phyloP scores from a whole-genome alignment of 352 stramenopile genomes.

The Globisporangium perplexum region DNA sequence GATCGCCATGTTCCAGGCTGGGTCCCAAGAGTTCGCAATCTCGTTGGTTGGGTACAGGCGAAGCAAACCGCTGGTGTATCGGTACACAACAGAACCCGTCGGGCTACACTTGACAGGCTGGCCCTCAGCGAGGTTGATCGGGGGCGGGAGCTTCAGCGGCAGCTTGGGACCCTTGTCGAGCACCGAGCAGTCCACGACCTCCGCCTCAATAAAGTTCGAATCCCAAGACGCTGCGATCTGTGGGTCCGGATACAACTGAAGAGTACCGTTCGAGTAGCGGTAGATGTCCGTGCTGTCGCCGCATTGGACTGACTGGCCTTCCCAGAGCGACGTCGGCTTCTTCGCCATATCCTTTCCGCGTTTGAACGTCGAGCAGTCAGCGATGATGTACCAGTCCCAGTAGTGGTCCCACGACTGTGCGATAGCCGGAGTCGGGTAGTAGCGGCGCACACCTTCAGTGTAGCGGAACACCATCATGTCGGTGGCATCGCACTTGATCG shows the following conservation, averaged over 20 bases:
- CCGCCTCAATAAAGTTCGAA: slow-evolving; percentile 2
- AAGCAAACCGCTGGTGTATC: slow-evolving; percentile 14
- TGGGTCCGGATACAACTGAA: slow-evolving; percentile 12
- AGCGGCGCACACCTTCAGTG: slow-evolving; percentile 3
- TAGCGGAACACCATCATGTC: slow-evolving; percentile 7
- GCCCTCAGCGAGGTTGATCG: slow-evolving; percentile 12
- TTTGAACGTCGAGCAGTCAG: slow-evolving; percentile 9
- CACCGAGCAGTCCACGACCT: slow-evolving; percentile 16
- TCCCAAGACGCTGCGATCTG: slow-evolving; percentile 21
- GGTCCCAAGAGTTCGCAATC: slow-evolving; percentile 26
- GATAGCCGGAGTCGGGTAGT: slow-evolving; percentile 14
- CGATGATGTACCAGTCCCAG: slow-evolving; percentile 3
- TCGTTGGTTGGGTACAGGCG: slow-evolving; percentile 18
- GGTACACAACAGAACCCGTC: slow-evolving; percentile 8
- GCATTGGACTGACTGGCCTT: slow-evolving; percentile 17
- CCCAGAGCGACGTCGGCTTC: slow-evolving; percentile 6
- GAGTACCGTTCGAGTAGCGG: slow-evolving; percentile 6
- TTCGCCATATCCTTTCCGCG: slow-evolving; percentile 12
- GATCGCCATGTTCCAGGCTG: slow-evolving; percentile 5
- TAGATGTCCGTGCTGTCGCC: slow-evolving; percentile 2
- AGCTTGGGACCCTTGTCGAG: slow-evolving; percentile 16
- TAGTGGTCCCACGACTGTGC: slow-evolving; percentile 19
- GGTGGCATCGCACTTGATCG: slow-evolving; percentile 11
- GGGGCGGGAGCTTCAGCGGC: slow-evolving; percentile 15
- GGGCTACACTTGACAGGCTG: slow-evolving; percentile 23